A percentile compares a stretch with the other conserved stretches of the same genome.
These are phyloP conservation scores for Mycena leptocephala DNA, from an alignment of 768 basidiomycete species.

Conservation along the genomic window DNA sequence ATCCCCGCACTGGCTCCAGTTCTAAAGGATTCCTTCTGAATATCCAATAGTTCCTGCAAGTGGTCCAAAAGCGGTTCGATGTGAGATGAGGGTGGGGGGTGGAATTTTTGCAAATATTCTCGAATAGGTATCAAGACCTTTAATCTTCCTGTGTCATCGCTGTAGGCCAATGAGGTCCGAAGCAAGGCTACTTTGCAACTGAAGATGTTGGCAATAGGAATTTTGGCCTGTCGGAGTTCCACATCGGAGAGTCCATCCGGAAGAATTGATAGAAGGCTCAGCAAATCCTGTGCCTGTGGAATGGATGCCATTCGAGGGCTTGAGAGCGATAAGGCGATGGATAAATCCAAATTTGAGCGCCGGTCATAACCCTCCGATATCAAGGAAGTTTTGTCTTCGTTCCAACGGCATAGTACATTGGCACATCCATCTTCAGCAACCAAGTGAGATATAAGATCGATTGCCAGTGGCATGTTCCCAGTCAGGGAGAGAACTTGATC, in stretches of 20 bases:
- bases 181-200: not conserved
- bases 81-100: not conserved
- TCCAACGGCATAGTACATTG: not conserved
- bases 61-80: not conserved
- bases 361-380: not conserved
- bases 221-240: not conserved
- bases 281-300: not conserved
- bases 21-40: not conserved
- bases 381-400: not conserved
- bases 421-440: not conserved
- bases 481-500: not conserved
- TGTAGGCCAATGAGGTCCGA: not conserved
- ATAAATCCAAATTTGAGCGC: not conserved
- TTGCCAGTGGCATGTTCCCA: not conserved
- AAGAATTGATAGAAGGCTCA: not conserved
- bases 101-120: not conserved
- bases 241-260: not conserved
- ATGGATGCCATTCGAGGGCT: not conserved
- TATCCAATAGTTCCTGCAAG: not conserved
- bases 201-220: not conserved
- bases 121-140: not conserved
- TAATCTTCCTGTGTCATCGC: not conserved
- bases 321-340: not conserved
- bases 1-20: not conserved
- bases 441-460: not conserved